Base-by-base conservation (phyloP, 106 monocot genomes). In the Dioscorea alata region DNA sequence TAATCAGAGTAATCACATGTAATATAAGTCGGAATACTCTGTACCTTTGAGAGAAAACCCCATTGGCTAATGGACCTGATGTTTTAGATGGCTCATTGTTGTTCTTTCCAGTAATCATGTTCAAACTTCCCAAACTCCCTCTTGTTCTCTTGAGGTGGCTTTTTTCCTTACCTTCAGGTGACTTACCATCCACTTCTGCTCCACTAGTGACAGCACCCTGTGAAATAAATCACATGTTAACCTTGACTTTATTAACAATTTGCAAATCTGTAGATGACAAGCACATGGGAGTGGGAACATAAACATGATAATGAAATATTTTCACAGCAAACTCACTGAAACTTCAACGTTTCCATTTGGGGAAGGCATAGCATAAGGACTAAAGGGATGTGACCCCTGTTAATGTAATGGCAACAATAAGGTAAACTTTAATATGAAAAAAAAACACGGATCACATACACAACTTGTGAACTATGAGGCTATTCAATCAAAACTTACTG, bases 51-150 rank as follows among this genome's bases (percentile, higher is more conserved):
- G 88, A 92, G 63, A 74, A 67, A 18, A 57, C 89, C 57, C 86
- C 96, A 75, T 92, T 97, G 23, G 77, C 81, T 31, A 86, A 85
- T 71, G 78, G 73, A 21, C 83, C 94, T 52, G 88, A 84, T 23
- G 83, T 80, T 79, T 87, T 97, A 52, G 84, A 80, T 15, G 49
- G 74, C 58, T 97, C 89, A 73, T 77, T 84, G 66, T 61, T 71
- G 71, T 50, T 91, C 71, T 89, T 92, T 57, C 96, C 92, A 58
- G 89, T 89, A 73, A 92, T 82, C 84, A 85, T 84, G 74, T 87
- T 97, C 72, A 97, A 75, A 84, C 89, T 97, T 17, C 92, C 89
- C 57, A 97, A 78, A 81, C 96, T 97, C 73, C 86, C 92, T 78
- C 89, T 97, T 24, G 86, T 82, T 85, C 78, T 81, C 69, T 97